These are phyloP conservation scores for Globisporangium megalacanthum DNA, from an alignment of 352 stramenopile genomes.

Conservation along the genomic window DNA sequence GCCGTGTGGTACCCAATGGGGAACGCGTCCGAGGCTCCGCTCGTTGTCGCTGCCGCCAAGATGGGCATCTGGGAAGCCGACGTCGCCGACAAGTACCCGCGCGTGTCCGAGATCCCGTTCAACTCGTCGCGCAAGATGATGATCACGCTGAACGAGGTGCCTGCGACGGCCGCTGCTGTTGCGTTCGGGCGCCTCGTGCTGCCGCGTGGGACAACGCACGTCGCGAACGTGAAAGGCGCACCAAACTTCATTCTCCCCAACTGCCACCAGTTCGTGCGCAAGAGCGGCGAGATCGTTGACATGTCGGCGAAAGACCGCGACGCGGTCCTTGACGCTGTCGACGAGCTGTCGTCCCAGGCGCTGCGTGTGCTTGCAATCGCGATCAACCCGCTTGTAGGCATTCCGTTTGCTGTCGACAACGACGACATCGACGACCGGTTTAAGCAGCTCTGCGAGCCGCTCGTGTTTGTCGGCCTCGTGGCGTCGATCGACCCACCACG, in stretches of 20 bases:
- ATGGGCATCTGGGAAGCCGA: constrained; percentile 55
- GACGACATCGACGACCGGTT: constrained; percentile 29
- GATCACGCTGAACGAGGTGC: constrained; percentile 68
- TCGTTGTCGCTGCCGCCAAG: constrained; percentile 69
- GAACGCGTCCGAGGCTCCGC: constrained; percentile 69
- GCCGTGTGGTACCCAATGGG: constrained; percentile 28
- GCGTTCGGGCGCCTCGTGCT: constrained; percentile 26
- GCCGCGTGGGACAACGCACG: constrained; percentile 9
- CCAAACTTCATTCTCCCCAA: constrained; percentile 36
- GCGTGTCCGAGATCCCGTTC: constrained; percentile 91
- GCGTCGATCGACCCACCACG: constrained; percentile 69
- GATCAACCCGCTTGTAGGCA: constrained; percentile 27
- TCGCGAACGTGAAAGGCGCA: constrained; percentile 34
- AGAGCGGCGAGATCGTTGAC: constrained; percentile 18
- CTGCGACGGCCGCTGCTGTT: constrained; percentile 9
- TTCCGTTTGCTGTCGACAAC: constrained; percentile 15
- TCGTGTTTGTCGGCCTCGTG: constrained; percentile 88
- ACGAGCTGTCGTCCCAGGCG: constrained; percentile 29
- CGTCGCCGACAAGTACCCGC: constrained; percentile 47
- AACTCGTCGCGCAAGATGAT: constrained; percentile 94
- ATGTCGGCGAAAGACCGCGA: constrained; percentile 16
- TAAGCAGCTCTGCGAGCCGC: constrained; percentile 20
- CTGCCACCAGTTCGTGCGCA: constrained; percentile 25
- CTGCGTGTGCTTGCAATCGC: constrained; percentile 75
- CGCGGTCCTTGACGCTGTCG: constrained; percentile 24